phyloP scores from a whole-genome alignment of 176 grass and related monocot species.

The Paspalum notatum region DNA sequence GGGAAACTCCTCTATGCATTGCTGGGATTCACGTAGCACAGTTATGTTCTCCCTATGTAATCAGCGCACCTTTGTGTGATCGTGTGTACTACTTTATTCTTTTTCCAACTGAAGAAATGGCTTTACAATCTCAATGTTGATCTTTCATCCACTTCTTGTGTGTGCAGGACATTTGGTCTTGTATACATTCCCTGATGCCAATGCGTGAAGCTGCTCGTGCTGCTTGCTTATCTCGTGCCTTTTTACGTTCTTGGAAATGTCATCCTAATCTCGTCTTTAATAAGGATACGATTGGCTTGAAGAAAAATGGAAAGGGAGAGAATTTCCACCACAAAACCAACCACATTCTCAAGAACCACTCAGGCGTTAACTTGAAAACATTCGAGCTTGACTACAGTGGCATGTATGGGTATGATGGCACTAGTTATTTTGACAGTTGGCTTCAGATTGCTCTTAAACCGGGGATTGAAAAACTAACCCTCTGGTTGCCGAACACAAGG shows the following conservation, averaged over 20 bases:
- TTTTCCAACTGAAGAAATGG: neutral
- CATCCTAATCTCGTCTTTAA: neutral
- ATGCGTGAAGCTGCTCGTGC: constrained; percentile 1
- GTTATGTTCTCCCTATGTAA: neutral
- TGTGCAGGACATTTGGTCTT: neutral
- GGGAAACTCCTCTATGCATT: neutral
- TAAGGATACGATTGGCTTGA: neutral
- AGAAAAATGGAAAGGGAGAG: neutral
- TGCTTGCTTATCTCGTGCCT: constrained; percentile 8
- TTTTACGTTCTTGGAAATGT: neutral
- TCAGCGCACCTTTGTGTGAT: neutral
- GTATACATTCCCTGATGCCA: constrained; percentile 23
- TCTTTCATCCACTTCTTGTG: neutral
- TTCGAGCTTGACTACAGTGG: too few species aligned
- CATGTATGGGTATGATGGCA: too few species aligned
- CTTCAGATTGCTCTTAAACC: neutral
- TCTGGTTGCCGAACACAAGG: neutral
- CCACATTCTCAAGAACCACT: neutral
- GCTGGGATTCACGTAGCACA: neutral
- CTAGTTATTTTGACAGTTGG: neutral
- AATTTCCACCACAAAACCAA: neutral
- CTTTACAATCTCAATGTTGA: neutral
- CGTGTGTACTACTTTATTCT: neutral
- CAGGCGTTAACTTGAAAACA: too few species aligned
- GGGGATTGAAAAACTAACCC: neutral